Evolutionary conservation across 495 filamentous ascomycete genomes (phyloP).

Genomic region (Aspergillus bertholletiae): DNA sequence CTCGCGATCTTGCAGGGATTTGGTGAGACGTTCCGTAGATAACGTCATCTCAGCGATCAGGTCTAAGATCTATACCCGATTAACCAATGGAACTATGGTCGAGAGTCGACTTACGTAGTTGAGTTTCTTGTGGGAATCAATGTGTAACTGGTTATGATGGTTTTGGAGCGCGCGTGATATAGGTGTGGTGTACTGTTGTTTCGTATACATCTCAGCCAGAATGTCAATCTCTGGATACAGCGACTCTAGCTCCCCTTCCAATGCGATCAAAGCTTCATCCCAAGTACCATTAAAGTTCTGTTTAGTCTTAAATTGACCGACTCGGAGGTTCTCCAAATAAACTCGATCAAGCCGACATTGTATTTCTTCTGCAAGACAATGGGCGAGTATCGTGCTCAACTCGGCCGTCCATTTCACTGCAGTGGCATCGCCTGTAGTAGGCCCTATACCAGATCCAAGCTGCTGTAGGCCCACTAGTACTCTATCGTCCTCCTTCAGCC

Average conservation of each 20-base stretch:
- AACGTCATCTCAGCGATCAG: slow-evolving; percentile 34
- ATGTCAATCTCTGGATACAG: slow-evolving; percentile 61
- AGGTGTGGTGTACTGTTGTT: slow-evolving; percentile 57
- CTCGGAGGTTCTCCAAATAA: slow-evolving; percentile 33
- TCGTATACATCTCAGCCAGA: slow-evolving; percentile 58
- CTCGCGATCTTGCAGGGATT: slow-evolving; percentile 29
- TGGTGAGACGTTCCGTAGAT: slow-evolving; percentile 27
- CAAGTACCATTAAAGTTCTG: not conserved
- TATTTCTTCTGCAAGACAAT: slow-evolving; percentile 36
- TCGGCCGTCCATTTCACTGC: slow-evolving; percentile 25
- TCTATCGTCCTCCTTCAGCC: slow-evolving; percentile 40
- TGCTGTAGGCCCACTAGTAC: slow-evolving; percentile 26
- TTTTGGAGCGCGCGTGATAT: slow-evolving; percentile 43
- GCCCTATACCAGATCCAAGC: slow-evolving; percentile 25
- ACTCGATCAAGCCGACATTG: slow-evolving; percentile 42
- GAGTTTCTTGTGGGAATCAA: slow-evolving; percentile 29
- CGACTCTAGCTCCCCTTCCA: slow-evolving; percentile 59
- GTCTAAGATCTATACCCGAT: slow-evolving; percentile 26
- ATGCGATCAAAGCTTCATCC: slow-evolving; percentile 22
- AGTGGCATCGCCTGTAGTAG: slow-evolving; percentile 25
- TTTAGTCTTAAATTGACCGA: not conserved
- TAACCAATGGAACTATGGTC: slow-evolving; percentile 2
- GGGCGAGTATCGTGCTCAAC: slow-evolving; percentile 27
- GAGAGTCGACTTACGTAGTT: slow-evolving; percentile 26
- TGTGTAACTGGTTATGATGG: slow-evolving; percentile 29